Conservation (phyloP, 1,284 basidiomycete species). For the Boletus coffeatus region DNA sequence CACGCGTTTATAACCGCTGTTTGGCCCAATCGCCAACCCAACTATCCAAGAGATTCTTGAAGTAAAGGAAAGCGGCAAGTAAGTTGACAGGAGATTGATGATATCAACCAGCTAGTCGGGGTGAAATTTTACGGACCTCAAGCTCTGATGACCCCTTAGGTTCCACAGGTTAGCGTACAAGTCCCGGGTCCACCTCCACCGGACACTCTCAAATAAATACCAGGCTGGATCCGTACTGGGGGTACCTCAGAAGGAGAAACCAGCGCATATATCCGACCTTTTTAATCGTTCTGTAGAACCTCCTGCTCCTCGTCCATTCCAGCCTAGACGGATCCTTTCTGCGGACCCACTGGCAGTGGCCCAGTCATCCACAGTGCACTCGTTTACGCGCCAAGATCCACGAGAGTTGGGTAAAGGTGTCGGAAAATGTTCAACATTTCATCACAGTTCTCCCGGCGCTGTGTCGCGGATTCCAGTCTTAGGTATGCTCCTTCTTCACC, state of each 20-base stretch:
- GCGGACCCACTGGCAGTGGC: neutral
- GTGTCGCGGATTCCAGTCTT: neutral
- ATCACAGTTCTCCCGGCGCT: conserved; percentile 10
- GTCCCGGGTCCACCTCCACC: neutral
- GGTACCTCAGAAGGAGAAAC: neutral
- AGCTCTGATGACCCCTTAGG: neutral
- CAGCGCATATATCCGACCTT: conserved; percentile 16
- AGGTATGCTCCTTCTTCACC: conserved; percentile 14
- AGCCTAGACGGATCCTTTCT: neutral
- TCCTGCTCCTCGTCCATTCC: neutral
- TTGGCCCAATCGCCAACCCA: too few relatives aligned
- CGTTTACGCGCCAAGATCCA: neutral
- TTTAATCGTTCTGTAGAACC: neutral
- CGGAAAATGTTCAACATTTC: neutral
- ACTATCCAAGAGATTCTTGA: too few relatives aligned
- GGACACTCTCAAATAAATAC: neutral
- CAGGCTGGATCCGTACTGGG: neutral
- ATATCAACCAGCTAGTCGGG: too few relatives aligned
- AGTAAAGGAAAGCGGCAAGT: too few relatives aligned
- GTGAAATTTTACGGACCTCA: too few relatives aligned
- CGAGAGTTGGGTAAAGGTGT: neutral
- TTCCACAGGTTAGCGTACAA: neutral
- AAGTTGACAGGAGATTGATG: too few relatives aligned
- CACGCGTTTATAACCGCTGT: too few relatives aligned
- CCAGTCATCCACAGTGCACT: conserved; percentile 9